Evolutionary conservation across 2,329 filamentous ascomycete genomes (phyloP).

Genomic region (Arthrobotrys entomopaga): DNA sequence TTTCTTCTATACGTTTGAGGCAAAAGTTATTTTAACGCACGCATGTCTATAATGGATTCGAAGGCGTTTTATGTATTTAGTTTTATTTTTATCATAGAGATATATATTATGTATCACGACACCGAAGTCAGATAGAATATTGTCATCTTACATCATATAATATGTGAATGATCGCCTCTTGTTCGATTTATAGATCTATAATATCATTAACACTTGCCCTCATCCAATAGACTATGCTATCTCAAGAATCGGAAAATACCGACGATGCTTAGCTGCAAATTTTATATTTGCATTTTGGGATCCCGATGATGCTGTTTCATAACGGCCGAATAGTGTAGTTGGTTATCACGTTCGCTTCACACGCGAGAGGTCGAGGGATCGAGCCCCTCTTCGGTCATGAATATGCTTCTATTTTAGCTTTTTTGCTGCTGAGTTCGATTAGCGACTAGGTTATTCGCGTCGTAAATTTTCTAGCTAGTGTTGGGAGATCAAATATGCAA

Average conservation of each 20-base stretch:
- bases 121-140: too few species aligned
- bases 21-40: neutral
- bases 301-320: slow-evolving; percentile 43
- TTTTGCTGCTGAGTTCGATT: neutral
- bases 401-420: slow-evolving; percentile 24
- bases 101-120: neutral
- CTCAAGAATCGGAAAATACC: too few species aligned
- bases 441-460: neutral
- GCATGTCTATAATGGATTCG: neutral
- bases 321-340: slow-evolving; percentile 56
- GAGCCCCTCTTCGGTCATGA: slow-evolving; percentile 56
- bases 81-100: neutral
- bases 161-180: too few species aligned
- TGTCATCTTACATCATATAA: too few species aligned
- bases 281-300: slow-evolving; percentile 29
- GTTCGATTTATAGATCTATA: too few species aligned
- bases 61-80: neutral
- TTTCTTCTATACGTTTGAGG: neutral
- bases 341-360: slow-evolving; percentile 56
- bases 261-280: slow-evolving; percentile 12
- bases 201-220: too few species aligned
- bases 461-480: slow-evolving; percentile 5
- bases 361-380: slow-evolving; percentile 56
- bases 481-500: slow-evolving; percentile 29
- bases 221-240: too few species aligned